Evolutionary conservation across 345 rosid species (phyloP), one percentile per base, ranked within the genome.

Genomic region (Gossypioides kirkii): DNA sequence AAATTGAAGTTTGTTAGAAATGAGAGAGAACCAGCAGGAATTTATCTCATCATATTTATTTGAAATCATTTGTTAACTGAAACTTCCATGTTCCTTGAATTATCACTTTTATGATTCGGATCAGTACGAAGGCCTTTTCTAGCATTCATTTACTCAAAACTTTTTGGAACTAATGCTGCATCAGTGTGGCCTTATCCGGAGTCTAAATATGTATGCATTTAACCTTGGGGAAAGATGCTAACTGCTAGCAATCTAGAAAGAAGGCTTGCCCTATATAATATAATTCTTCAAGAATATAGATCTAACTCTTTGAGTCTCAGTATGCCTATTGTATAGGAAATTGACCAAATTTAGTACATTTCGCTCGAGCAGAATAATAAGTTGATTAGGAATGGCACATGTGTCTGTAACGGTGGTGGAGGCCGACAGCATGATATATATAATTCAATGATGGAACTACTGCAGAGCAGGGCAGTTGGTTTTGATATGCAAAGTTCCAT

Each of bases 181-280:
- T 38, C 16, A 17, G 20, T 18, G 32, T n/a, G 46, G 16, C 16
- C 47, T 62, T 62, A 3, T 62, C 68, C 12, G 25, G 26, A 62
- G 68, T 62, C n/a, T 62, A 62, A 28, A 4, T 58, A 58, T 58
- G 3, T 62, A 41, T 62, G 68, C 68, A n/a, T 62, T 62, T 38
- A 62, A 18, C 49, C 26, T 62, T 62, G 13, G 38, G n/a, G 62
- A 25, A 55, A 25, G 61, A 28, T 28, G 12, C 60, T 56, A 56
- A 23, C 36, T 56, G 36, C 36, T 23, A 56, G 36, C 36, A 22
- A 56, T 10, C 67, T 36, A n/a, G 23, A n/a, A 38, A 62, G 23
- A 38, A 17, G 47, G 67, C 14, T 38, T 36, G 25, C 25, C 45
- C 9, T 61, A 16, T 50, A 17, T 50, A 50, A 18, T 32, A n/a